Conservation (phyloP, 2,329 filamentous ascomycete species). For the Exophiala dermatitidis region DNA sequence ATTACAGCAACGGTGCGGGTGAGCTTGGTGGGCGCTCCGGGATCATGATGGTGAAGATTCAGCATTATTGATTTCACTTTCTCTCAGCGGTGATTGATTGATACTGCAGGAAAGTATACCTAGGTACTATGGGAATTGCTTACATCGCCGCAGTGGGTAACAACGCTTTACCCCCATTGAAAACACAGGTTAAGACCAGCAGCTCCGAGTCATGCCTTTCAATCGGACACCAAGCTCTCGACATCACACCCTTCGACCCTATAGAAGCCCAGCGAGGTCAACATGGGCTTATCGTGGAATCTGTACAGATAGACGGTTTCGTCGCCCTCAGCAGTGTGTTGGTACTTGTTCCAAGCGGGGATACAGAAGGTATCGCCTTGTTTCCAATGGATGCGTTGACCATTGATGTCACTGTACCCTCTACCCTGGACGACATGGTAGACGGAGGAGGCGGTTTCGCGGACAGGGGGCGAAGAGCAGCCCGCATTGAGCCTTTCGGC, state of each 20-base stretch:
- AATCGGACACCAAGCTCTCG: slow-evolving; percentile 36
- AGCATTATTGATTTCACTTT: neutral
- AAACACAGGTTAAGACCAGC: neutral
- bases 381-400: slow-evolving; percentile 36
- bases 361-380: slow-evolving; percentile 50
- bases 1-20: neutral
- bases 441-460: slow-evolving; percentile 48
- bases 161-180: neutral
- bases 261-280: slow-evolving; percentile 47
- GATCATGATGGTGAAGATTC: neutral
- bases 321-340: slow-evolving; percentile 38
- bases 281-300: slow-evolving; percentile 52
- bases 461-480: slow-evolving; percentile 33
- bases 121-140: neutral
- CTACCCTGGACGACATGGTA: slow-evolving; percentile 48
- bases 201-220: neutral
- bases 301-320: slow-evolving; percentile 41
- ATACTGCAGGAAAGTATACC: neutral
- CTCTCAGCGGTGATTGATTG: neutral
- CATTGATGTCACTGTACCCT: slow-evolving; percentile 30
- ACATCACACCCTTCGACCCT: slow-evolving; percentile 35
- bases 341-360: slow-evolving; percentile 46
- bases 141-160: neutral
- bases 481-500: slow-evolving; percentile 42
- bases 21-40: neutral